Base-by-base conservation (phyloP, 345 rosid genomes). In the Excoecaria agallocha region DNA sequence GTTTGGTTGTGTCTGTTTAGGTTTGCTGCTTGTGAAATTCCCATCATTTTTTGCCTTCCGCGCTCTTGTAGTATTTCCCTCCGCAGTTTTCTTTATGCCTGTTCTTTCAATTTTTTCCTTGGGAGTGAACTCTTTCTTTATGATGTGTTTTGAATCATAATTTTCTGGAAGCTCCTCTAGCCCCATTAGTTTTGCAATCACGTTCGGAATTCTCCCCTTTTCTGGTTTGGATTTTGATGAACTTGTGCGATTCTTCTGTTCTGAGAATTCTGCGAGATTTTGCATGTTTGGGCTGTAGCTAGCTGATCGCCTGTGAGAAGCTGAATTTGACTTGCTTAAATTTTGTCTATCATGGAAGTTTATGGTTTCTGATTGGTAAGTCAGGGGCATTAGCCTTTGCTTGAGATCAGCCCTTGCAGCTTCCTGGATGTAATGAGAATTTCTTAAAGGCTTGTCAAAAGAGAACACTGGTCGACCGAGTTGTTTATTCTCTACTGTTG, bases 101-200 rank as follows among this genome's bases (percentile, higher is more conserved):
- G 24, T 68, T 37, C 52, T 73, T 50, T 66, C 72, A 17, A 19
- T 57, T 66, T 74, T 81, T 35, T 70, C 72, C 79, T 73, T 86
- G 74, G 78, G 71, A 55, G 65, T 75, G 8, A 80, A 62, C 56
- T 76, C 83, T 69, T 78, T 85, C 51, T 58, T 61, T 35, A 19
- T 57, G 38, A 61, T 41, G 55, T 79, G 25, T 62, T 83, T 87
- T 25, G 86, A 58, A 58, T 82, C 82, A 61, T 48, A 70, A 76
- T 82, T 85, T 79, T 83, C 79, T 25, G 92, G 93, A 79, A 87
- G 84, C 73, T 88, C 96, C 43, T 90, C 91, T 17, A 90, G 62
- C 48, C 99, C 98, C 94, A 91, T 95, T 60, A 91, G 76, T 88
- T 89, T 91, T 8, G 97, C 97, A 37, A 93, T 86, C 54, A 93